Evolutionary conservation across 148 eudicot genomes (phyloP), one percentile per base, ranked within the genome.

Genomic region (Polygonum aviculare): DNA sequence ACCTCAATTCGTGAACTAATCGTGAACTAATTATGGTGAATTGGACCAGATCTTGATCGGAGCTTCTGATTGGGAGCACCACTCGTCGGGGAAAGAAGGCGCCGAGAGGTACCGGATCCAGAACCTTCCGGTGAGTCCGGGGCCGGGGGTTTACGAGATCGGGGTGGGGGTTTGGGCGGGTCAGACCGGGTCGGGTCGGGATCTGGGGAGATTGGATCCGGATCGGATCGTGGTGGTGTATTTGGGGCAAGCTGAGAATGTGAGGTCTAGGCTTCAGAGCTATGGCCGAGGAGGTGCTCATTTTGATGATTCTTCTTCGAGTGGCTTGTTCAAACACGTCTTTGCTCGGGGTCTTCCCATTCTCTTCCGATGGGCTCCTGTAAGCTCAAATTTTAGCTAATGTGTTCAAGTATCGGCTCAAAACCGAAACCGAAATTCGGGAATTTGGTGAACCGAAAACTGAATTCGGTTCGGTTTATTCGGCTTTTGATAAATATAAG

Each of bases 231-330:
- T 92, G 75, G 89, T 90, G 63, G 96, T 92, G 57, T 94, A 94
- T 77, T 78, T 94, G 73, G 98, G 98, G 21, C 91, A 94, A 76
- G 88, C 98, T 74, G 94, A 92, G 57, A 92, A 90, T 84, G 91
- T 92, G 48, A 84, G 93, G 82, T 82, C 86, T 57, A 86, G 98
- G 79, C 79, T 94, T 9, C 98, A 94, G 72, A 73, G 79, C 8
- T 92, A 92, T 82, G 98, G 98, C 41, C 90, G 92, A 2, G 84
- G 81, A 49, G 98, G 98, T 12, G 85, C 91, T 36, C 98, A 94
- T 86, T 83, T 92, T 79, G 91, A 87, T 2, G 79, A 89, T 79
- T 41, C 41, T 18, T 35, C 40, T 16, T 67, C 63, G 3, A 78
- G 77, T 26, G 84, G 85, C 41, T 83, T 90, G 76, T 90, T 94